Evolutionary conservation across 2,329 filamentous ascomycete species (phyloP).

Genomic region (Ophiognomonia clavigignenti-juglandacearum): DNA sequence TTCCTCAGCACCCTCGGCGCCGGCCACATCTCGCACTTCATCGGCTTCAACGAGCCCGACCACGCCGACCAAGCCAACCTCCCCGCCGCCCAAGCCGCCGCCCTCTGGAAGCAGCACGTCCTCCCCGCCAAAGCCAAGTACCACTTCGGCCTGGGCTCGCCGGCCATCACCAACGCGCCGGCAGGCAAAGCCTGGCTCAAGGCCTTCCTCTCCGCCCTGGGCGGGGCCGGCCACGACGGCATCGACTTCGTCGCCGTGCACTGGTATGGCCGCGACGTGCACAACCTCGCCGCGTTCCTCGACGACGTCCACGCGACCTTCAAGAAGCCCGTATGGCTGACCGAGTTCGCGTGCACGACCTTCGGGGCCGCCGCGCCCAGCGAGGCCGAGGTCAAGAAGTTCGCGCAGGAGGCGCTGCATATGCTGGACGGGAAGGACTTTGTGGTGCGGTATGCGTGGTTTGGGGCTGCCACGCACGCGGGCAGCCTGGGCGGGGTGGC

Average conservation of each 20-base stretch:
- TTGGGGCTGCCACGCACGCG: constrained; percentile 1
- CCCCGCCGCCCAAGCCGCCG: background rate
- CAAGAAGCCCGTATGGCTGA: constrained; percentile 10
- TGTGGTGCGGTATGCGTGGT: constrained; percentile 11
- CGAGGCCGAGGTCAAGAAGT: constrained; percentile 3
- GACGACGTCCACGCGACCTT: constrained; percentile 9
- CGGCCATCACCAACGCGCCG: constrained; percentile 6
- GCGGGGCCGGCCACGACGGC: background rate
- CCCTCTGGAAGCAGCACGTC: constrained; percentile 11
- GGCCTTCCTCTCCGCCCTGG: constrained; percentile 2
- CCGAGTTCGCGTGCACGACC: constrained; percentile 11
- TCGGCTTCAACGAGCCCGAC: constrained; percentile 11
- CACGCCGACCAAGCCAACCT: constrained; percentile 7
- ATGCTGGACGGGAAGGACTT: constrained; percentile 7
- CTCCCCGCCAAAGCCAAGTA: constrained; percentile 10
- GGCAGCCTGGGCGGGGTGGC: constrained; percentile 9
- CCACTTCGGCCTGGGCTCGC: constrained; percentile 9
- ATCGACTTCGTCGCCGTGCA: constrained; percentile 11
- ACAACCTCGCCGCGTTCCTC: constrained; percentile 3
- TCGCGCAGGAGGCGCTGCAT: constrained; percentile 5
- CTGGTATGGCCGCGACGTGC: constrained; percentile 8
- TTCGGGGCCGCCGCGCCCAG: constrained; percentile 3
- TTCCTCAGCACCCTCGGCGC: constrained; percentile 2
- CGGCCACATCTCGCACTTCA: constrained; percentile 5
- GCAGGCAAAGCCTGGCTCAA: constrained; percentile 9